Base-by-base conservation (phyloP, 2,329 filamentous ascomycete species). In the Fusarium devonianum region DNA sequence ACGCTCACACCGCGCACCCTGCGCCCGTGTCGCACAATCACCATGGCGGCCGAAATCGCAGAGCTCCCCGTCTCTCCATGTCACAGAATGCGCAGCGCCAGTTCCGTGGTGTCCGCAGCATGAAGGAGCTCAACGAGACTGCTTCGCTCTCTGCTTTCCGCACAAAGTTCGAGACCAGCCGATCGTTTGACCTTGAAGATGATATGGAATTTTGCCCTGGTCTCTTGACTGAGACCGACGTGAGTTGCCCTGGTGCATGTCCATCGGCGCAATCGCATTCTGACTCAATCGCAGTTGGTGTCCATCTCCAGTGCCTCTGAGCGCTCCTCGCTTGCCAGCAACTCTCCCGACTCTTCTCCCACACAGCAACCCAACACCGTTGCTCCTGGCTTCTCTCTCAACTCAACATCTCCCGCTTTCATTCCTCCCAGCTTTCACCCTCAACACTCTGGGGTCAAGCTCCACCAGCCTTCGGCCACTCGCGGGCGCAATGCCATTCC, bases 131-230 rank as follows among this genome's bases (percentile, higher is more conserved):
- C 58, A 86, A 86, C 64, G 92, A 96, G 73, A 81, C 87, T n/a
- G 85, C 85, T 14, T 83, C 86, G 39, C 79, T 95, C 52, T 82
- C 83, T 53, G 85, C 86, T 56, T 97, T 96, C 78, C 89, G 93
- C 64, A 85, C 85, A 62, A 87, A 92, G 69, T 96, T 96, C 64
- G 92, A 97, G 76, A 89, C 91, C 58, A 91, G 90, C 51, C 86
- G 92, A 51, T 96, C 92, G 8, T 97, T 97, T 68, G 93, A 97
- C 65, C 82, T 97, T 56, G 93, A 97, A 68, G 93, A 97, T 71
- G 93, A 97, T 71, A 82, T 96, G 76, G 88, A 96, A 73, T 97
- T 97, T 74, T 97, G 92, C 75, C 93, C 93, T 57, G 86, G 88
- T 71, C 83, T 97, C 64, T 79, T 97, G 77, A 96, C 92, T 25